Evolutionary conservation across 2,329 filamentous ascomycete species (phyloP).

Genomic region (Fusarium solani-melongenae): DNA sequence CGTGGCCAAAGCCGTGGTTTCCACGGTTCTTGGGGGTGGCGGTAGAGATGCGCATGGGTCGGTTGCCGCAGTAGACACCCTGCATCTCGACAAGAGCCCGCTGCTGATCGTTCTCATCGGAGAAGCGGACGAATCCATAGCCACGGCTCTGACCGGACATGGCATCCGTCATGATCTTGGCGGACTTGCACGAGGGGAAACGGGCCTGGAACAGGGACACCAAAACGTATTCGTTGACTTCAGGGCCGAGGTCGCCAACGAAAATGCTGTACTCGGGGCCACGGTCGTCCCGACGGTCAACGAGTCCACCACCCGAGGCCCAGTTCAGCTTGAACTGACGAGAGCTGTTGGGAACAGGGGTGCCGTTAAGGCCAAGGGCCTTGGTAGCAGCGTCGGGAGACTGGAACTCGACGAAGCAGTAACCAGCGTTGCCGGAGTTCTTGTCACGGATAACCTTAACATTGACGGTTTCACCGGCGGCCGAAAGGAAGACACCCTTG

Average conservation of each 20-base stretch:
- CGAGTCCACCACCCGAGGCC: constrained; percentile 95
- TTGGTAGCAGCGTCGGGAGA: constrained; percentile 87
- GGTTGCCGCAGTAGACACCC: constrained; percentile 98
- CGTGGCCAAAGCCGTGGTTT: constrained; percentile 54
- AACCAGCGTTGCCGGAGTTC: constrained; percentile 97
- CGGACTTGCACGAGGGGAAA: constrained; percentile 97
- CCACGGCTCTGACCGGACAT: constrained; percentile 97
- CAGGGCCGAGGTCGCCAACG: constrained; percentile 95
- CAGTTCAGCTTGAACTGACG: constrained; percentile 99
- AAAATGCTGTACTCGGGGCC: constrained; percentile 98
- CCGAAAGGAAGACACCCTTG: constrained; percentile 88
- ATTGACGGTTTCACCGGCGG: constrained; percentile 93
- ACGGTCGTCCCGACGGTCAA: constrained; percentile 95
- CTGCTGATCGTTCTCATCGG: constrained; percentile 95
- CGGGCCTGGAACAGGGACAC: constrained; percentile 97
- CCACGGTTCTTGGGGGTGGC: constrained; percentile 92
- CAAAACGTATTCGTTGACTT: constrained; percentile 98
- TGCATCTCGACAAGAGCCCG: constrained; percentile 98
- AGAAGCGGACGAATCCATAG: constrained; percentile 98
- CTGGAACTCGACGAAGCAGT: constrained; percentile 97
- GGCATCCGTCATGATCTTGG: constrained; percentile 99
- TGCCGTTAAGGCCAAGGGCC: constrained; percentile 90
- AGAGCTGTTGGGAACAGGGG: constrained; percentile 90
- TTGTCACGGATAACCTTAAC: constrained; percentile 99
- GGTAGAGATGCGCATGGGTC: constrained; percentile 98